Percentiles rank a stretch among this genome's conserved stretches.
phyloP scores from a whole-genome alignment of 257 asterid species.

The Prunella vulgaris region DNA sequence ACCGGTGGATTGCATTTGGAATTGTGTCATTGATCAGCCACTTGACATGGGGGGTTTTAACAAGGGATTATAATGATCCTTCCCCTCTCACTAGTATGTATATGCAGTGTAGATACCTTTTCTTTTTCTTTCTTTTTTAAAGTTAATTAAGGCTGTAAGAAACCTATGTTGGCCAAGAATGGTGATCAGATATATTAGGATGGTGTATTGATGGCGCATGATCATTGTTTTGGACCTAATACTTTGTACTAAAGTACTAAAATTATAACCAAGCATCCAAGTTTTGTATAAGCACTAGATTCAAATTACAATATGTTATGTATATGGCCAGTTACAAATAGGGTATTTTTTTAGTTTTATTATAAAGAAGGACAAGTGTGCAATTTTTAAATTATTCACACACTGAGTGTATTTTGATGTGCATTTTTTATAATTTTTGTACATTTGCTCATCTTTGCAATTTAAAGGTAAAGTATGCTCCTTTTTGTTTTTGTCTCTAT shows the following conservation, averaged over 20 bases:
- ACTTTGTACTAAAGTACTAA: no score
- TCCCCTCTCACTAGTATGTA: not conserved
- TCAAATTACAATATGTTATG: not conserved
- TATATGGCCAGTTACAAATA: no score
- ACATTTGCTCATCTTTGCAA: no score
- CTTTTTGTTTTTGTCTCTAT: no score
- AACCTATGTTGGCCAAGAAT: no score
- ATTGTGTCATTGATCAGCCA: constrained; percentile 36
- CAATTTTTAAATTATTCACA: no score
- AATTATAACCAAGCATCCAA: not conserved
- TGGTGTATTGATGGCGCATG: not conserved
- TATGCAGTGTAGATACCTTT: not conserved
- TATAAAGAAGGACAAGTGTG: no score
- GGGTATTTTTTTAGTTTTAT: no score
- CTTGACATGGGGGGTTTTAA: constrained; percentile 30
- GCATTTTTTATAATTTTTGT: no score
- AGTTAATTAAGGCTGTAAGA: not conserved
- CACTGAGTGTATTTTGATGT: no score
- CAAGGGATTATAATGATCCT: constrained; percentile 13
- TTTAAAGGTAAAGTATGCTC: no score
- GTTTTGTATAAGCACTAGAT: not conserved
- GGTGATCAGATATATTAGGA: not conserved
- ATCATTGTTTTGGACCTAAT: not conserved
- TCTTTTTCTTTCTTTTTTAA: not conserved
- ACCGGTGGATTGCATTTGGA: constrained; percentile 38